Evolutionary conservation across 108 stramenopile genomes (phyloP).

Genomic region (Mayamaea pseudoterrestris): DNA sequence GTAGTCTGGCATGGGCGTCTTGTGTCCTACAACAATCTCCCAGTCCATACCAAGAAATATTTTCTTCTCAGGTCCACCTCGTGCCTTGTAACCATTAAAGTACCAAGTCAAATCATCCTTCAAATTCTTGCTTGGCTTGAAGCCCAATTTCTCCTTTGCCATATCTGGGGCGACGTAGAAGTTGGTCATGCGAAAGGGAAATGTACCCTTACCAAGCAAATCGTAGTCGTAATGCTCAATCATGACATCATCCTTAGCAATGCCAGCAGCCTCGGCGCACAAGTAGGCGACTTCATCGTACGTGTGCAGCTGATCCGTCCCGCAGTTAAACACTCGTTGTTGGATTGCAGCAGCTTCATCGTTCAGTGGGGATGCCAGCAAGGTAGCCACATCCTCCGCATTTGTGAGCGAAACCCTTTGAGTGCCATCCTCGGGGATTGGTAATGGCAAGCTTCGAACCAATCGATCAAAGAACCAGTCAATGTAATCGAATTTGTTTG

Average conservation of each 20-base stretch:
- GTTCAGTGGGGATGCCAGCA: slow-evolving; percentile 56
- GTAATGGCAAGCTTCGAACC: slow-evolving; percentile 37
- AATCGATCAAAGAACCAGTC: slow-evolving; percentile 80
- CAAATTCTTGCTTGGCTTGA: slow-evolving; percentile 33
- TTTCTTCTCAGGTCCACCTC: slow-evolving; percentile 42
- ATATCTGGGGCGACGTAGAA: slow-evolving; percentile 70
- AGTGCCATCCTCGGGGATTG: slow-evolving; percentile 65
- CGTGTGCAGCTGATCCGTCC: slow-evolving; percentile 50
- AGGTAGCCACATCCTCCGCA: slow-evolving; percentile 65
- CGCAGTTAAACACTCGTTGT: slow-evolving; percentile 77
- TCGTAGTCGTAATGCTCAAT: slow-evolving; percentile 54
- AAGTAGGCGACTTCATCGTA: slow-evolving; percentile 68
- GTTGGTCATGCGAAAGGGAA: slow-evolving; percentile 66
- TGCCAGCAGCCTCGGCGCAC: slow-evolving; percentile 73
- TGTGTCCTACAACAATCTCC: slow-evolving; percentile 36
- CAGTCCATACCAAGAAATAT: slow-evolving; percentile 42
- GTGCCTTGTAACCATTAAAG: slow-evolving; percentile 48
- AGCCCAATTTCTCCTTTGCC: slow-evolving; percentile 64
- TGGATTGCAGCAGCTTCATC: slow-evolving; percentile 57
- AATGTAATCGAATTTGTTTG: slow-evolving; percentile 77
- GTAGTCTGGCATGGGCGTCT: slow-evolving; percentile 6
- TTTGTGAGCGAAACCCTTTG: slow-evolving; percentile 76
- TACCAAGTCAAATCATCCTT: slow-evolving; percentile 56
- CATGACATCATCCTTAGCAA: slow-evolving; percentile 26
- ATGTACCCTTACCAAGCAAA: slow-evolving; percentile 52